These are phyloP conservation scores for Beta corolliflora DNA, from an alignment of 179 eudicot genomes.

Conservation along the genomic window DNA sequence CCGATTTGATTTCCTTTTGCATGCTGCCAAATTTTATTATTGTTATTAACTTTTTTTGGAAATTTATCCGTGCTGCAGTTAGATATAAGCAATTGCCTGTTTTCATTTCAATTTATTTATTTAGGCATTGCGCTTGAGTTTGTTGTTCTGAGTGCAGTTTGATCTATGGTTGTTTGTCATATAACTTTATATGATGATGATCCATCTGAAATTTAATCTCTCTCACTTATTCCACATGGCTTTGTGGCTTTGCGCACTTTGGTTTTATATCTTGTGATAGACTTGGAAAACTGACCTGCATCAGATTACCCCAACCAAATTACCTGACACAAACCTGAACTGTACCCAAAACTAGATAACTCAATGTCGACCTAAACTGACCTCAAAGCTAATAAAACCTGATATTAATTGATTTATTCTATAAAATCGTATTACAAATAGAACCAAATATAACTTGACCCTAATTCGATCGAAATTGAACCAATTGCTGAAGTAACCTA, in stretches of 20 bases:
- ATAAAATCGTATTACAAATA: background rate
- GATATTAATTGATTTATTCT: no score
- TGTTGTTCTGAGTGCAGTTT: background rate
- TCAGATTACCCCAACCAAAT: background rate
- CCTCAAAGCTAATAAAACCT: no score
- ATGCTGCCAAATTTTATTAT: background rate
- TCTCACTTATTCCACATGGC: background rate
- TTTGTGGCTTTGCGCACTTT: background rate
- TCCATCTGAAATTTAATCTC: no score
- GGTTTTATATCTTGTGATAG: background rate
- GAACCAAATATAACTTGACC: background rate
- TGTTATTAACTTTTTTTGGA: no score
- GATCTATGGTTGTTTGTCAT: background rate
- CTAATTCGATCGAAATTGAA: background rate
- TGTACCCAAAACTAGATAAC: background rate
- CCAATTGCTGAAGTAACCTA: background rate
- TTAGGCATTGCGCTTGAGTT: background rate
- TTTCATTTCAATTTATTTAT: background rate
- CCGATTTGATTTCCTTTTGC: background rate
- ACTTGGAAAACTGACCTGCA: background rate
- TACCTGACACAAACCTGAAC: background rate
- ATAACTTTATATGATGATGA: no score
- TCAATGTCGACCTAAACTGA: background rate
- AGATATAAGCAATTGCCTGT: background rate
- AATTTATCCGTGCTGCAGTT: background rate